phyloP scores from a whole-genome alignment of 495 filamentous ascomycete species.

The Sphaerosporella brunnea region DNA sequence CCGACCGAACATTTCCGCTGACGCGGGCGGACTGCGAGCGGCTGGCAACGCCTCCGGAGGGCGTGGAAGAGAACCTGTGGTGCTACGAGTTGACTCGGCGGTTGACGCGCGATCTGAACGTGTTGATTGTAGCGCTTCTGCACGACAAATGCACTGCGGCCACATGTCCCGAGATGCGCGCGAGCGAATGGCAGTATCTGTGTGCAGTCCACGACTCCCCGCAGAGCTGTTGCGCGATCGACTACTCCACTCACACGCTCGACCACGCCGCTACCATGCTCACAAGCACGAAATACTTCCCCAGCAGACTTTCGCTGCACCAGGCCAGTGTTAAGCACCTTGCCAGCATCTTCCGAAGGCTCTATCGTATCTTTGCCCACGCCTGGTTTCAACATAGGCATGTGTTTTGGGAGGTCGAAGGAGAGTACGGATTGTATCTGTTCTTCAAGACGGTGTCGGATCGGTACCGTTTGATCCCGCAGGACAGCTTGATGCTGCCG shows the following conservation, averaged over 20 bases:
- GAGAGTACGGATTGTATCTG: slow-evolving; percentile 68
- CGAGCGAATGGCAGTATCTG: slow-evolving; percentile 95
- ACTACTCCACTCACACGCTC: slow-evolving; percentile 95
- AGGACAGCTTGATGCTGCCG: slow-evolving; percentile 90
- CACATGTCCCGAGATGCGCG: slow-evolving; percentile 96
- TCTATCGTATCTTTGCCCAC: slow-evolving; percentile 94
- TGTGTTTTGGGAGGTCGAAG: slow-evolving; percentile 94
- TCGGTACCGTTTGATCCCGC: slow-evolving; percentile 65
- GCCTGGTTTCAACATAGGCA: slow-evolving; percentile 94
- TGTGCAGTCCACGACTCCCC: slow-evolving; percentile 93
- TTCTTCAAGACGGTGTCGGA: slow-evolving; percentile 97
- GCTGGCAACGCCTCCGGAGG: slow-evolving; percentile 60
- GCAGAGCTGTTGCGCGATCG: slow-evolving; percentile 90
- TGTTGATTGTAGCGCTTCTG: slow-evolving; percentile 76
- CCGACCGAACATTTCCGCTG: slow-evolving; percentile 41
- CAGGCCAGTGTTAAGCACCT: slow-evolving; percentile 55
- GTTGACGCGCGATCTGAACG: slow-evolving; percentile 80
- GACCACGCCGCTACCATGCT: slow-evolving; percentile 91
- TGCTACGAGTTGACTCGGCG: slow-evolving; percentile 95
- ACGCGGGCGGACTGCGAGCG: slow-evolving; percentile 50
- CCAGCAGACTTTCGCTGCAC: slow-evolving; percentile 61
- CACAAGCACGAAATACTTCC: slow-evolving; percentile 79
- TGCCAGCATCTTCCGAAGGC: slow-evolving; percentile 78
- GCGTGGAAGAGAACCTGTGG: slow-evolving; percentile 74
- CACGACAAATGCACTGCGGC: slow-evolving; percentile 67